Base-by-base conservation (phyloP, 1,284 basidiomycete genomes). In the Ceratobasidium sp. region DNA sequence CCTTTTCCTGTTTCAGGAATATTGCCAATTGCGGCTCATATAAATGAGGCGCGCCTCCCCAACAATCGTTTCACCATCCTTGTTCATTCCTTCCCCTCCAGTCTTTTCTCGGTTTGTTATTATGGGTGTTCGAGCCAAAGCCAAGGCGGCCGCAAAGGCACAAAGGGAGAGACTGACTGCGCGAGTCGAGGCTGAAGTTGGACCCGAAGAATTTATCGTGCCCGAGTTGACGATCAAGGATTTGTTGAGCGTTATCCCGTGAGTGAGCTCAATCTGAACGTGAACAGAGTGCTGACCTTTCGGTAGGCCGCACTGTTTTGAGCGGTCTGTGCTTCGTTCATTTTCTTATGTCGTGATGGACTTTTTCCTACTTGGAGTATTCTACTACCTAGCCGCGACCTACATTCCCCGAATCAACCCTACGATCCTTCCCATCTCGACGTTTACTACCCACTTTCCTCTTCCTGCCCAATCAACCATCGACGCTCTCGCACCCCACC, bases 311-410 rank as follows among this genome's bases (percentile, higher is more conserved):
- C 87, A 89, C 83, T 89, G 88, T 85, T 89, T 87, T 81, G 85
- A 89, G 82, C 86, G 89, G 78, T 87, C 86, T 0, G 86, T 87
- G 0, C 77, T 88, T 79, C 82, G 83, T 70, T 88, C 87, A 25
- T 71, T 52, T 43, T 76, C 70, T 19, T 69, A 62, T 52, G 76
- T 77, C 78, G 81, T 86, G 49, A 84, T 84, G 79, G 88, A 89
- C 81, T 81, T 86, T 74, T 81, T 83, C 66, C 19, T 67, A 22
- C 44, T 67, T 22, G 65, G 65, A 5, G 40, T 15, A 13, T 67
- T 67, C n/a, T 67, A 67, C 29, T 67, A 67, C 19, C 19, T 44
- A 9, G 65, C 65, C 7, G 37, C 44, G 13, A 67, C 65, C 5
- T 67, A 11, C 19, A 67, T 67, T 2, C 65, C 65, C n/a, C 15